phyloP scores from a whole-genome alignment of 345 rosid species.

The Eutrema yunnanense region DNA sequence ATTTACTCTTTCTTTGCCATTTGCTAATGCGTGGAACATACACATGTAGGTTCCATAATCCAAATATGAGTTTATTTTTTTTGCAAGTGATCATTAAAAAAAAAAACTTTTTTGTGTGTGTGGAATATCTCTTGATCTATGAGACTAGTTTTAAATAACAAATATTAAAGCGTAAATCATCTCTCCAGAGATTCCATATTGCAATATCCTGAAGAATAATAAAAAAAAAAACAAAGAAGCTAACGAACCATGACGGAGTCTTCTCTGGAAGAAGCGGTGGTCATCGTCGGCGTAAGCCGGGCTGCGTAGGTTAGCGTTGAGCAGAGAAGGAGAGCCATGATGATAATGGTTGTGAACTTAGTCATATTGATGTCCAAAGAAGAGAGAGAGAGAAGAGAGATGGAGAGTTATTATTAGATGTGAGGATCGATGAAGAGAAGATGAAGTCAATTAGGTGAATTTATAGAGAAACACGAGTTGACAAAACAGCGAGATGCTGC shows the following conservation, averaged over 20 bases:
- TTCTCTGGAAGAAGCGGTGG: constrained; percentile 21
- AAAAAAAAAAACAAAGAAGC: background rate
- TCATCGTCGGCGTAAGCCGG: constrained; percentile 36
- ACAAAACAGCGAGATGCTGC: constrained; percentile 15
- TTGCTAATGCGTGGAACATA: background rate
- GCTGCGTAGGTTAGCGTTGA: constrained; percentile 40
- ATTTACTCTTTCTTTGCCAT: background rate
- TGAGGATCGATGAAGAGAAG: constrained; percentile 19
- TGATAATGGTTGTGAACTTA: constrained; percentile 31
- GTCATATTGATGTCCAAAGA: constrained; percentile 27
- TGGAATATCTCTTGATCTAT: too few relatives aligned
- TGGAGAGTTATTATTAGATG: background rate
- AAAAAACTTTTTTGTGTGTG: too few relatives aligned
- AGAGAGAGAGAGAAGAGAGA: background rate
- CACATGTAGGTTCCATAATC: background rate
- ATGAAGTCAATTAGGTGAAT: constrained; percentile 14
- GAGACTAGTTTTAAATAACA: background rate
- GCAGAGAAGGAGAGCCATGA: constrained; percentile 44
- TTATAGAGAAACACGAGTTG: constrained; percentile 28
- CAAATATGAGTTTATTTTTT: background rate
- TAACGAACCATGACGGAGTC: constrained; percentile 33
- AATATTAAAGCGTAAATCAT: background rate
- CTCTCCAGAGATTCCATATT: background rate
- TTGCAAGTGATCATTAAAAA: background rate
- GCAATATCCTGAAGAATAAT: background rate